These are phyloP conservation scores for peach (Prunus persica) DNA, from an alignment of 306 rosid species.

Conservation along the genomic window Prunus_persica_NCBIv2 NC_034012.1:6208001-6208500, in stretches of 20 bases:
- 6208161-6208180: neutral
- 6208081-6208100: slow-evolving; percentile 86
- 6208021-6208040: slow-evolving; percentile 78
- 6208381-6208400: slow-evolving; percentile 84
- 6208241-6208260: neutral
- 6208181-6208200: neutral
- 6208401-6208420: slow-evolving; percentile 98
- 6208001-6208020: slow-evolving; percentile 95
- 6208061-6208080: slow-evolving; percentile 99
- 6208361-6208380: slow-evolving; percentile 78
- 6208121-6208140: slow-evolving; percentile 12
- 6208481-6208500: neutral
- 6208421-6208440: slow-evolving; percentile 97
- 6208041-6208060: slow-evolving; percentile 80
- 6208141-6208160: neutral
- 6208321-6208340: neutral
- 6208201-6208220: neutral
- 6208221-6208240: neutral
- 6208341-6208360: slow-evolving; percentile 46
- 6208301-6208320: neutral
- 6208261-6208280: neutral
- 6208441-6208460: slow-evolving; percentile 66
- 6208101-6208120: slow-evolving; percentile 62
- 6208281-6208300: neutral
- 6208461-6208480: slow-evolving; percentile 2